A percentile compares a stretch with the other conserved stretches of the same genome.
Evolutionary conservation across 805 yeast genomes (phyloP).

Genomic region (Sugiyamaella smithiae): DNA sequence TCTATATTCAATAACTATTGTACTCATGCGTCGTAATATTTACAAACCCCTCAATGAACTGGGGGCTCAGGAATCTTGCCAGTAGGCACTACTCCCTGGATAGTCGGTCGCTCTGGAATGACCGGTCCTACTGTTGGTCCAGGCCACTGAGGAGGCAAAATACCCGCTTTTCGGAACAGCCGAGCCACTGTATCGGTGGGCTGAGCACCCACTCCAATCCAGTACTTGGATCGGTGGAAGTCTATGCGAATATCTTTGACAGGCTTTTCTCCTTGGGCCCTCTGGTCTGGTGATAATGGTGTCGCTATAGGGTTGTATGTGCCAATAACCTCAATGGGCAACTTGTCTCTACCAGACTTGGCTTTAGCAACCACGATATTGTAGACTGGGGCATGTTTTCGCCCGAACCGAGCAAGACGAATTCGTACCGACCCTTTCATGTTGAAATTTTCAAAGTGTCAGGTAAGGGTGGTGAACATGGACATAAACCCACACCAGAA

Average conservation of each 20-base stretch:
- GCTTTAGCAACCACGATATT: conserved; percentile 87
- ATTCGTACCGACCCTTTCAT: conserved; percentile 79
- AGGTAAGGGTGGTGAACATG: neutral
- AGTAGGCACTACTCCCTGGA: conserved; percentile 14
- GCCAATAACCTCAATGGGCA: conserved; percentile 94
- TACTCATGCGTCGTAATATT: conserved; percentile 1
- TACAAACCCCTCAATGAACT: conserved; percentile 4
- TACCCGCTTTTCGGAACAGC: conserved; percentile 67
- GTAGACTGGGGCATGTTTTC: conserved; percentile 81
- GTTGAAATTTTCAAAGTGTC: neutral
- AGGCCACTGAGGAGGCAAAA: conserved; percentile 45
- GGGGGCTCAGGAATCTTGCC: conserved; percentile 8
- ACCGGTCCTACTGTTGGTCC: conserved; percentile 30
- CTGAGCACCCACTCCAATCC: conserved; percentile 97
- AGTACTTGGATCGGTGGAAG: conserved; percentile 85
- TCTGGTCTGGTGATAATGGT: conserved; percentile 62
- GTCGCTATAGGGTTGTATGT: conserved; percentile 84
- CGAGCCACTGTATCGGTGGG: conserved; percentile 79
- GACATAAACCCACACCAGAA: too few relatives aligned
- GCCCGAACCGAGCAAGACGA: conserved; percentile 89
- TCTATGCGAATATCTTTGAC: conserved; percentile 80
- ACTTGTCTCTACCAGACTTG: conserved; percentile 71
- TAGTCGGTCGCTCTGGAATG: conserved; percentile 19
- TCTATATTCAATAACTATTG: neutral
- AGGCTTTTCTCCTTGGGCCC: conserved; percentile 53